phyloP scores from a whole-genome alignment of 306 rosid genomes.

The Hippophae gyantsensis region DNA sequence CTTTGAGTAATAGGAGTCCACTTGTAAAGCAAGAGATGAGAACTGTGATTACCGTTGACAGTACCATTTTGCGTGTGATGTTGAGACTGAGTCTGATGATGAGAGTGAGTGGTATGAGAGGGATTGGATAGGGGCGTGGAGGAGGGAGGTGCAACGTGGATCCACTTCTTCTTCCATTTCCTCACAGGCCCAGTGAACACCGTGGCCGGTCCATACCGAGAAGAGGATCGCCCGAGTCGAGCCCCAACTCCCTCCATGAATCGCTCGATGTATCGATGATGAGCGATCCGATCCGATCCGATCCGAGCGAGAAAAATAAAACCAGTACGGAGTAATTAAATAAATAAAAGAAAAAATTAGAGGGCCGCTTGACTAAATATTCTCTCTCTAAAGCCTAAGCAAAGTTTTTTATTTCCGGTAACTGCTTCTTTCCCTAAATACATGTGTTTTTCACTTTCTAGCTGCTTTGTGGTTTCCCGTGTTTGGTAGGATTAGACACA shows the following conservation, averaged over 20 bases:
- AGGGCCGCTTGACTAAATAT: not conserved
- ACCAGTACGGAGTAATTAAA: not conserved
- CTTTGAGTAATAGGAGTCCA: constrained; percentile 86
- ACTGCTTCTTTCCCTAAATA: too few relatives aligned
- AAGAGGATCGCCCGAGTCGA: constrained; percentile 87
- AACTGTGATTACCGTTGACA: constrained; percentile 62
- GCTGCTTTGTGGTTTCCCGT: too few relatives aligned
- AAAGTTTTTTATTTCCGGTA: constrained; percentile 2
- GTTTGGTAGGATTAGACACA: too few relatives aligned
- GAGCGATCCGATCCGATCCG: constrained; percentile 53
- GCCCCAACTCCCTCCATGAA: constrained; percentile 94
- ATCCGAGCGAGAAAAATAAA: not conserved
- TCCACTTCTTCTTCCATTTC: constrained; percentile 99
- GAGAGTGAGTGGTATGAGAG: constrained; percentile 20
- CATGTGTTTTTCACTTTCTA: too few relatives aligned
- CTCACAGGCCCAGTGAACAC: constrained; percentile 95
- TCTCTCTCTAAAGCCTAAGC: not conserved
- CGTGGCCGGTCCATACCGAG: constrained; percentile 95
- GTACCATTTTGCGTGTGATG: constrained; percentile 13
- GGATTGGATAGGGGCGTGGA: not conserved
- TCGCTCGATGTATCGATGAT: constrained; percentile 25
- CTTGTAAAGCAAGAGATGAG: constrained; percentile 76
- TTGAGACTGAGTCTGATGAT: constrained; percentile 22
- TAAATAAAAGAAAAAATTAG: not conserved
- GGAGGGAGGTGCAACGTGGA: constrained; percentile 70